Evolutionary conservation across 2,329 filamentous ascomycete species (phyloP), one percentile per base, ranked within the genome.

Genomic region (Talaromyces sp.): DNA sequence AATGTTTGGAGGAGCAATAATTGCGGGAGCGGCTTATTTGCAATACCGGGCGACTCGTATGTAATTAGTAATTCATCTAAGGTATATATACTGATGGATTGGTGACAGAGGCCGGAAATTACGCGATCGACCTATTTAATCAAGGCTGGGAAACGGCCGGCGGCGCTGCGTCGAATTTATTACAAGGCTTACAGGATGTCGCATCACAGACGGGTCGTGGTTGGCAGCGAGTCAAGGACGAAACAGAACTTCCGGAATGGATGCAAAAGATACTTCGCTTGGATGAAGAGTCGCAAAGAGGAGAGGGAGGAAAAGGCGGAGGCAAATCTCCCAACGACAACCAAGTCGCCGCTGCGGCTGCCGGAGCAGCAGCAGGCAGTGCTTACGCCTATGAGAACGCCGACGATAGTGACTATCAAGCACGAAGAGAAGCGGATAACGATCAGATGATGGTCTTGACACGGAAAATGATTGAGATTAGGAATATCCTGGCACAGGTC

Each of bases 371-470:
- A 28, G 86, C 88, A 35, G 89, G 86, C 33, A 84, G 88, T 15
- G 90, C 89, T 0, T 91, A 96, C 70, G 90, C 88, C 37, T 88
- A 92, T 66, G 86, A 90, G 21, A 80, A 87, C 58, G 83, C 85
- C 2, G 75, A 79, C 3, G 80, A 83, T 39, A 84, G 88, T 36
- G 84, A 93, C 36, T 11, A 33, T 13, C 80, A 85, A 57, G 78
- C 80, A 8, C 79, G 77, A 19, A 84, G 87, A 57, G 80, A 82
- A 51, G 89, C 91, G 17, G 85, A 86, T 67, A 94, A 99, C 67
- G 94, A 99, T 71, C 94, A 99, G 74, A 99, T 99, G 93, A 99
- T 99, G 94, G 81, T 97, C 65, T 79, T 99, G 68, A 99, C 95
- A 1, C 93, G 94, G 78, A 97, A 97, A 77, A 99, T 99, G 94